A percentile compares a stretch with the other conserved stretches of the same genome.
Conservation (phyloP, 1,284 basidiomycete genomes). For the Abortiporus biennis region DNA sequence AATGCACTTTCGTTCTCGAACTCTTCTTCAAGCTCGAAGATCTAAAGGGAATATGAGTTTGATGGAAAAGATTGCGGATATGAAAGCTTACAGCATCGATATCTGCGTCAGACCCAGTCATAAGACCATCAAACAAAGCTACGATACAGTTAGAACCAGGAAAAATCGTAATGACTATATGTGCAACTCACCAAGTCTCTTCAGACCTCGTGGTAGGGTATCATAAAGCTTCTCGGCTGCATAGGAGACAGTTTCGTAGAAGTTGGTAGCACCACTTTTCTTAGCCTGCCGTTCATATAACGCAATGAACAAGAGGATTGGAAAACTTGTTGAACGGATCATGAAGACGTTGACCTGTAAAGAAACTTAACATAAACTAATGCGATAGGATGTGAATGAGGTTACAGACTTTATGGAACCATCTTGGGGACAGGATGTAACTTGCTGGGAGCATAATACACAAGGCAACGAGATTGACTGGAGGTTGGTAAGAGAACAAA, state of each 20-base stretch:
- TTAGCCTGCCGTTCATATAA: constrained; percentile 81
- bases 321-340: constrained; percentile 83
- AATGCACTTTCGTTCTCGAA: constrained; percentile 47
- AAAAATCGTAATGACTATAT: constrained; percentile 3
- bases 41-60: constrained; percentile 31
- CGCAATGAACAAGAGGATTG: constrained; percentile 77
- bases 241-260: constrained; percentile 67
- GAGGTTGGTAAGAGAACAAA: constrained; percentile 90
- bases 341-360: constrained; percentile 80
- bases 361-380: constrained; percentile 5
- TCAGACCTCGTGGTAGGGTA: constrained; percentile 63
- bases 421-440: constrained; percentile 69
- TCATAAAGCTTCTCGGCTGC: constrained; percentile 67
- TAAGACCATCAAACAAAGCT: constrained; percentile 74
- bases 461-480: constrained; percentile 80
- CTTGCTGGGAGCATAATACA: constrained; percentile 80
- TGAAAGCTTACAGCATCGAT: constrained; percentile 57
- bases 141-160: constrained; percentile 11
- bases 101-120: constrained; percentile 68
- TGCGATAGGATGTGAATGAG: constrained; percentile 3
- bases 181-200: constrained; percentile 56
- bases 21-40: constrained; percentile 82
- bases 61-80: constrained; percentile 2
- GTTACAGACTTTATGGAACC: constrained; percentile 75
- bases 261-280: constrained; percentile 49